Conservation (phyloP, 352 stramenopile species). For the Phytopythium boreale region DNA sequence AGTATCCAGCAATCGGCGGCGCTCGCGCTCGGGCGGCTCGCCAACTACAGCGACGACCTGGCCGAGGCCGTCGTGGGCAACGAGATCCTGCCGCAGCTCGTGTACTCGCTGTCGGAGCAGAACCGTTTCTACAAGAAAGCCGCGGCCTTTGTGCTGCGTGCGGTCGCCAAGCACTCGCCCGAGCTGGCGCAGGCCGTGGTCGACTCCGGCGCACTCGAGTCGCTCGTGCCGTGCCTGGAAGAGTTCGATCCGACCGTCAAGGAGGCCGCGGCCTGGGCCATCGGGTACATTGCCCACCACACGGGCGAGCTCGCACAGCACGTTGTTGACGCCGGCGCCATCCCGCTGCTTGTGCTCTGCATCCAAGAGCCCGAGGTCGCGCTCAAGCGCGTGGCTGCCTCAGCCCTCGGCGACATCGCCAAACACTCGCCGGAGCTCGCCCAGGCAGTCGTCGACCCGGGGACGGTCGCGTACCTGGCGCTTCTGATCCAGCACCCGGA, state of each 20-base stretch:
- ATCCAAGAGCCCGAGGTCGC: conserved; percentile 95
- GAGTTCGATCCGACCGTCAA: conserved; percentile 96
- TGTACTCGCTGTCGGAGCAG: conserved; percentile 94
- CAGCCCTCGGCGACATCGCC: conserved; percentile 91
- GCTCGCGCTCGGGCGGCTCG: conserved; percentile 89
- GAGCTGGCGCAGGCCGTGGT: conserved; percentile 94
- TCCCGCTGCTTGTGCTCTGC: conserved; percentile 93
- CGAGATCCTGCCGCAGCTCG: conserved; percentile 95
- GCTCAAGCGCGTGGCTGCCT: conserved; percentile 93
- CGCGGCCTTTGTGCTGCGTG: conserved; percentile 91
- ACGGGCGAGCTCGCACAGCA: conserved; percentile 91
- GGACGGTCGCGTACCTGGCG: conserved; percentile 92
- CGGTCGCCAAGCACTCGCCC: conserved; percentile 94
- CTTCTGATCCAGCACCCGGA: conserved; percentile 93
- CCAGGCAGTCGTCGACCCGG: conserved; percentile 91
- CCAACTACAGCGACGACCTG: conserved; percentile 95
- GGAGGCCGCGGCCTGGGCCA: conserved; percentile 93
- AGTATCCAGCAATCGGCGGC: conserved; percentile 95
- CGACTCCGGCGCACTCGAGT: conserved; percentile 90
- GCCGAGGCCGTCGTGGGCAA: conserved; percentile 93
- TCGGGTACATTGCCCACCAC: conserved; percentile 95
- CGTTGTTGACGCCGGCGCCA: conserved; percentile 91
- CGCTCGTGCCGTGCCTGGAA: conserved; percentile 92
- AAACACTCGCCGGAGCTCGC: conserved; percentile 95
- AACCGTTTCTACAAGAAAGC: conserved; percentile 97